Base-by-base conservation (phyloP, 1,284 basidiomycete genomes). In the Puccinia triticina region DNA sequence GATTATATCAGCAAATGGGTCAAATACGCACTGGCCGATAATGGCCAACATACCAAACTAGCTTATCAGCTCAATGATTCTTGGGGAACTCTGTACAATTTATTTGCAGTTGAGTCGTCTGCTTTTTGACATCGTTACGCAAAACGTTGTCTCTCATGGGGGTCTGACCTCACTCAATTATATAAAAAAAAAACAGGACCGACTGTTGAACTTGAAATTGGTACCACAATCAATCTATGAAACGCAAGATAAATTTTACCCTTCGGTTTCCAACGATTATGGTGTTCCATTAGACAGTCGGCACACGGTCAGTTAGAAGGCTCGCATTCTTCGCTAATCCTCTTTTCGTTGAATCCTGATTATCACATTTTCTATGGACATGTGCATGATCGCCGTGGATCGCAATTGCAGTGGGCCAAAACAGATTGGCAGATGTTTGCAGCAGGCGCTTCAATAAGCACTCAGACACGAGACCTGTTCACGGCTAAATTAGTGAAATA, bases 391-490 rank as follows among this genome's bases (percentile, higher is more conserved):
- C n/a, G n/a, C n/a, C n/a, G n/a, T n/a, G n/a, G n/a, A n/a, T n/a
- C n/a, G 18, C 1, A 14, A 37, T 4, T 0, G 1, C 11, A 82
- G 80, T 82, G 80, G 80, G 80, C 80, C 7, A 82, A 82, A 69
- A 85, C 86, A 11, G 87, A 87, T 83, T 87, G 87, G 87, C 84
- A 86, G 64, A 84, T 87, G 83, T 87, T 87, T 75, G 85, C 86
- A 0, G 86, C 87, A 4, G 86, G 84, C 0, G 85, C 85, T 0
- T 84, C 86, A 0, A 84, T 84, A 11, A 82, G 83, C 48, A 40
- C 76, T 40, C 71, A 83, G 0, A 85, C 85, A 23, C 83, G 85
- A 32, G 84, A 86, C 77, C 83, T 87, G 37, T 87, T 87, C 75
- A 83, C 87, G 79, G 84, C 84, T 21, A 57, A 83, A 66, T 82